Conservation (phyloP, 257 asterid genomes). For the Nemophila menziesii region DNA sequence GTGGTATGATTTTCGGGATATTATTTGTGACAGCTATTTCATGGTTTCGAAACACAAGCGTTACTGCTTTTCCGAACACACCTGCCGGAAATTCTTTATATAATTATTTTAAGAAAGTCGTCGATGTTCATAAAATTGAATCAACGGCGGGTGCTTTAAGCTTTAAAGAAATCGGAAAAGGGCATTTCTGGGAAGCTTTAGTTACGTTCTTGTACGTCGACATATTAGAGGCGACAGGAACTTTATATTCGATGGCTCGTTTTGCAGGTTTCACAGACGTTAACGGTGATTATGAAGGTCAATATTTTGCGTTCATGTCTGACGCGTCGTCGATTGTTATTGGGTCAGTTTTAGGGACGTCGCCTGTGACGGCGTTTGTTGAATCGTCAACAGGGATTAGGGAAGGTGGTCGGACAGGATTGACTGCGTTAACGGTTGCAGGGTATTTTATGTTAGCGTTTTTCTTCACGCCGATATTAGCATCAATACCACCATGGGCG, state of each 20-base stretch:
- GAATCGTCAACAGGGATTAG: conserved; percentile 94
- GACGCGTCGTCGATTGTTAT: conserved; percentile 74
- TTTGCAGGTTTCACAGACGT: conserved; percentile 75
- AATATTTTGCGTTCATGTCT: conserved; percentile 84
- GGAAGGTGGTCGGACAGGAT: conserved; percentile 90
- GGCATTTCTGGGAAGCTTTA: conserved; percentile 72
- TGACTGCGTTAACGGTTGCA: conserved; percentile 86
- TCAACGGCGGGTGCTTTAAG: conserved; percentile 79
- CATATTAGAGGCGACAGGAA: conserved; percentile 78
- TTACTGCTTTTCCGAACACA: conserved; percentile 55
- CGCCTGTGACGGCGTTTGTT: conserved; percentile 78
- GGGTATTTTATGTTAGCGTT: conserved; percentile 62
- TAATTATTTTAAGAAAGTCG: conserved; percentile 49
- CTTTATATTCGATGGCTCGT: conserved; percentile 74
- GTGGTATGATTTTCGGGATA: conserved; percentile 87
- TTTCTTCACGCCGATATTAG: conserved; percentile 84
- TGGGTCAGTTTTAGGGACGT: conserved; percentile 79
- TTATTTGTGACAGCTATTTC: conserved; percentile 78
- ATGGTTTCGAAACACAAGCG: conserved; percentile 72
- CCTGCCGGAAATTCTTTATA: conserved; percentile 52
- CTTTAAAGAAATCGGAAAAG: conserved; percentile 49
- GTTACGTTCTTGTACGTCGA: conserved; percentile 76
- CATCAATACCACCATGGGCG: conserved; percentile 95
- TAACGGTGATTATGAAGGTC: conserved; percentile 75
- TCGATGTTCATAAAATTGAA: conserved; percentile 60